Evolutionary conservation across 2,329 filamentous ascomycete species (phyloP).

Genomic region (Penicillium sp.): DNA sequence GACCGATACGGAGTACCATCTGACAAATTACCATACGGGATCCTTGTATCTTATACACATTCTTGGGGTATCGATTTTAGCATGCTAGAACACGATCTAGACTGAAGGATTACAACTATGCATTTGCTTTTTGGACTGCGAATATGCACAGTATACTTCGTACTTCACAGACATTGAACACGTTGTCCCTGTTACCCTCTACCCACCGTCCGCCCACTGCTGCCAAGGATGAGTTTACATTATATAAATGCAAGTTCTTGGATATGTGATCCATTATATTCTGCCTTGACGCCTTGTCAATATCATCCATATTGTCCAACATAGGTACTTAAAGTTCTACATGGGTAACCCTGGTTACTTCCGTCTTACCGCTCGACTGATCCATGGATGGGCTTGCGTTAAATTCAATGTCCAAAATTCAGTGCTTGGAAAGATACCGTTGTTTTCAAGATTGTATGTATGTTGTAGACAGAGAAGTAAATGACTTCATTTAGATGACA

Average conservation of each 20-base stretch:
- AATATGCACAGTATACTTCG: not conserved
- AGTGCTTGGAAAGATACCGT: not conserved
- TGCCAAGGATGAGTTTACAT: not conserved
- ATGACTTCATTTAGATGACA: not conserved
- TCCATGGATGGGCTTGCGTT: slow-evolving; percentile 11
- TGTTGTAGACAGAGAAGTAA: no score
- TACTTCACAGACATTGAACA: not conserved
- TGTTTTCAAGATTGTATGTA: no score
- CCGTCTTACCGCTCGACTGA: not conserved
- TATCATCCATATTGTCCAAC: not conserved
- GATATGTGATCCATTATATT: not conserved
- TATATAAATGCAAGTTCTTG: not conserved
- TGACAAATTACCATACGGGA: not conserved
- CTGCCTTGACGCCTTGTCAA: not conserved
- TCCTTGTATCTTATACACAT: not conserved
- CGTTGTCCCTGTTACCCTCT: not conserved
- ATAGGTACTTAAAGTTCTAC: no score
- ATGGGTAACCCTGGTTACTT: not conserved
- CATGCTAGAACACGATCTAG: not conserved
- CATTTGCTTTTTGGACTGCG: not conserved
- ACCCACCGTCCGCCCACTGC: not conserved
- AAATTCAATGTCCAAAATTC: slow-evolving; percentile 8
- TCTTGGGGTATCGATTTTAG: not conserved
- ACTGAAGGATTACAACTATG: not conserved
- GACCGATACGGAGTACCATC: slow-evolving; percentile 2